Conservation (phyloP, 2,329 filamentous ascomycete genomes). For the Hymenoscyphus fraxineus region DNA sequence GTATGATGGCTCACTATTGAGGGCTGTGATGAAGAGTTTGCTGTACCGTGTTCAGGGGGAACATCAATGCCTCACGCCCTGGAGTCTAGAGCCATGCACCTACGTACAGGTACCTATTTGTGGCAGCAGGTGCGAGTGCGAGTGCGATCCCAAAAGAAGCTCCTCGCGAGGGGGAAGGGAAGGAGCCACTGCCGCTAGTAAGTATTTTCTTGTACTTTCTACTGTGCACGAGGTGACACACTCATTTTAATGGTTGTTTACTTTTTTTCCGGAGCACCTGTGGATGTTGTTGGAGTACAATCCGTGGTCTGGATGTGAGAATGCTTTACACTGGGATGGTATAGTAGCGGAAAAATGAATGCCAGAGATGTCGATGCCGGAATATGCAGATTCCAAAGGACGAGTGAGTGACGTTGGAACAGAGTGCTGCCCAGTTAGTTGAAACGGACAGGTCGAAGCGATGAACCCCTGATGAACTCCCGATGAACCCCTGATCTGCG, state of each 20-base stretch:
- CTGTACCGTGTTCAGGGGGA: background rate
- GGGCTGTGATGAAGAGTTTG: background rate
- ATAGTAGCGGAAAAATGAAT: background rate
- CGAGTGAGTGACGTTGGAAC: constrained; percentile 2
- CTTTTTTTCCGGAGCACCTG: background rate
- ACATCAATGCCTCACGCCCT: constrained; percentile 1
- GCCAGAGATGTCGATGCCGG: background rate
- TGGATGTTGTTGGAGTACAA: background rate
- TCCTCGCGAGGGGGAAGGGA: background rate
- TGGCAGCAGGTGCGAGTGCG: background rate
- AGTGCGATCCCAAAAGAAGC: background rate
- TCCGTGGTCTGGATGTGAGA: background rate
- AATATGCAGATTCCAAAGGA: background rate
- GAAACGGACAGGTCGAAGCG: background rate
- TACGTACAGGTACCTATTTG: background rate
- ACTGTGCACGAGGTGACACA: background rate
- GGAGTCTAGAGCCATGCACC: background rate
- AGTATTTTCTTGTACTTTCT: background rate
- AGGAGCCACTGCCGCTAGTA: background rate
- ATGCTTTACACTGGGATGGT: background rate
- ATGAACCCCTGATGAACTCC: background rate
- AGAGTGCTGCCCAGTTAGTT: background rate
- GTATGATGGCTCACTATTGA: background rate
- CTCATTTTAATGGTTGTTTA: background rate
- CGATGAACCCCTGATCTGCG: background rate